phyloP scores from a whole-genome alignment of 2,329 filamentous ascomycete genomes.

The Verticillium longisporum region DNA sequence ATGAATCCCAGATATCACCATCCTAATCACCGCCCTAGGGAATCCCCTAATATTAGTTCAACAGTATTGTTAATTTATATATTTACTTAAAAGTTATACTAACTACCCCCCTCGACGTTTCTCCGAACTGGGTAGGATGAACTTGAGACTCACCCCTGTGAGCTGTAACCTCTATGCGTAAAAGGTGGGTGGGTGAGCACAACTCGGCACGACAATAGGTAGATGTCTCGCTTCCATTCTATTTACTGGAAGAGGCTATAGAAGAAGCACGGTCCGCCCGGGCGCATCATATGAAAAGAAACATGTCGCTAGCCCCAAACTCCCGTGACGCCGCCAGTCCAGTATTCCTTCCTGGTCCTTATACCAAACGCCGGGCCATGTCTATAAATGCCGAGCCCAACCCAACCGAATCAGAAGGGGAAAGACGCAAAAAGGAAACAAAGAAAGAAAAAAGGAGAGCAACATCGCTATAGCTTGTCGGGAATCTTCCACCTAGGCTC shows the following conservation, averaged over 20 bases:
- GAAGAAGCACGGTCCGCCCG: neutral
- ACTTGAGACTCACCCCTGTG: too few relatives aligned
- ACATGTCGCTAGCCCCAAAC: neutral
- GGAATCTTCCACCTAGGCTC: conserved; percentile 31
- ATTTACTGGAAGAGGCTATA: neutral
- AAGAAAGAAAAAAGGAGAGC: neutral
- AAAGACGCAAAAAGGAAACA: neutral
- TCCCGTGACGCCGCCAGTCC: neutral
- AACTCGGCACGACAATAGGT: neutral
- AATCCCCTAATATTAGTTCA: too few relatives aligned
- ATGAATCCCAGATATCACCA: too few relatives aligned
- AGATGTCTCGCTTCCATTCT: neutral
- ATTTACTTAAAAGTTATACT: too few relatives aligned
- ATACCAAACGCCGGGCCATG: neutral
- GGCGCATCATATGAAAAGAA: neutral
- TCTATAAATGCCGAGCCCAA: neutral
- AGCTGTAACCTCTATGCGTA: too few relatives aligned
- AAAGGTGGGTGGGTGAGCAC: neutral
- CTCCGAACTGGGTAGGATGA: too few relatives aligned
- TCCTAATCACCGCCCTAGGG: too few relatives aligned
- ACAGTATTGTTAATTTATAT: too few relatives aligned
- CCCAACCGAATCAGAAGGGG: neutral
- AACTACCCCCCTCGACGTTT: too few relatives aligned
- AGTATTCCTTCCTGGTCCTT: neutral
- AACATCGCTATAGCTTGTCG: conserved; percentile 6